Evolutionary conservation across 208 protist species (phyloP).

Genomic region (Polymyxa betae): DNA sequence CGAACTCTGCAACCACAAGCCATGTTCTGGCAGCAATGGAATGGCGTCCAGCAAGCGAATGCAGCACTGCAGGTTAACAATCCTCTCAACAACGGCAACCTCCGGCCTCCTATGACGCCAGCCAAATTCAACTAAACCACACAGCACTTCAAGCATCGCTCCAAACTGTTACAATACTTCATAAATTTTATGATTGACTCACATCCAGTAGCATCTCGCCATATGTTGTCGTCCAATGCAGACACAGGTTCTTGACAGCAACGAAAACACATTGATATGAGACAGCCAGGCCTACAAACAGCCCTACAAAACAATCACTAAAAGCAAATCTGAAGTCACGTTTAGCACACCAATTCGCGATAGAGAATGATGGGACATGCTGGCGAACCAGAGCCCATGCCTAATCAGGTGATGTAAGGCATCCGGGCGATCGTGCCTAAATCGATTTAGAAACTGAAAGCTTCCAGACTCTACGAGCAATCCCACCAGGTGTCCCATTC

Average conservation of each 20-base stretch:
- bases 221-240: constrained; percentile 2
- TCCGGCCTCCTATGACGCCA: too few relatives aligned
- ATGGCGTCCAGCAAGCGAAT: too few relatives aligned
- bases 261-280: background rate
- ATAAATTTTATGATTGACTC: too few relatives aligned
- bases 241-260: background rate
- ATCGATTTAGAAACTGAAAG: background rate
- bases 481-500: background rate
- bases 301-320: background rate
- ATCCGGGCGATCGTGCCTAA: background rate
- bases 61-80: too few relatives aligned
- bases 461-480: background rate
- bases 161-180: too few relatives aligned
- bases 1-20: too few relatives aligned
- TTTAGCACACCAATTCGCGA: background rate
- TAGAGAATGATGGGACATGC: background rate
- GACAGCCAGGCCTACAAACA: background rate
- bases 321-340: background rate
- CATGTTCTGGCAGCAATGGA: too few relatives aligned
- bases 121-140: too few relatives aligned
- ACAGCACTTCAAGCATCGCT: too few relatives aligned
- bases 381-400: background rate
- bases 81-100: too few relatives aligned
- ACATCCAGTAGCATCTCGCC: constrained; percentile 5
- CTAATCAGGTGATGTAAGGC: background rate